Evolutionary conservation across 148 eudicot species (phyloP).

Genomic region (Fallopia convolvulus): DNA sequence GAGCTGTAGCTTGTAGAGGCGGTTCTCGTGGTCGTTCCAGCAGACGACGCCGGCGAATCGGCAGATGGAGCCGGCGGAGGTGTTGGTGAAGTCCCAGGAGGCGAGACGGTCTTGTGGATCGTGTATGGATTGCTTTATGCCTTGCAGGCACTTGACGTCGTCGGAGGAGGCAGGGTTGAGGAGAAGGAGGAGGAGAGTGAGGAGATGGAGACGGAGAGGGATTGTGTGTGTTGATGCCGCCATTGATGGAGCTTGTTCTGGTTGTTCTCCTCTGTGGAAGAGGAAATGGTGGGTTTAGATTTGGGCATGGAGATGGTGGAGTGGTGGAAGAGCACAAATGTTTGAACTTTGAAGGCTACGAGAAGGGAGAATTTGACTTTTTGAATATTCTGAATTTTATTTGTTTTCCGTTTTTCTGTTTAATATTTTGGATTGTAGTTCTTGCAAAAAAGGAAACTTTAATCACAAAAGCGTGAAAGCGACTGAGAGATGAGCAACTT

Average conservation of each 20-base stretch:
- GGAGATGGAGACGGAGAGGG: slow-evolving; percentile 1
- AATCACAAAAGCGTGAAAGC: neutral
- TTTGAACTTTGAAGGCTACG: neutral
- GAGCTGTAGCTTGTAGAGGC: slow-evolving; percentile 42
- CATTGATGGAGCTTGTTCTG: neutral
- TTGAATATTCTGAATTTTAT: neutral
- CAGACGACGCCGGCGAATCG: slow-evolving; percentile 48
- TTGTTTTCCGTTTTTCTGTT: neutral
- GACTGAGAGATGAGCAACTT: neutral
- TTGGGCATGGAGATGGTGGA: neutral
- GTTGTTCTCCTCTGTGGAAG: neutral
- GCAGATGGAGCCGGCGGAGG: slow-evolving; percentile 51
- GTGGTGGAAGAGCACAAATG: neutral
- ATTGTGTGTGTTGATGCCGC: slow-evolving; percentile 9
- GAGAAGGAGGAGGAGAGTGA: neutral
- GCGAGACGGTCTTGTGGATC: slow-evolving; percentile 33
- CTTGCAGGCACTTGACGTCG: slow-evolving; percentile 55
- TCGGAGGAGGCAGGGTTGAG: slow-evolving; percentile 28
- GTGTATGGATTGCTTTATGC: slow-evolving; percentile 27
- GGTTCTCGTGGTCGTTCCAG: slow-evolving; percentile 76
- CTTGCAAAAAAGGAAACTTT: neutral
- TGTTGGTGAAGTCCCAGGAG: slow-evolving; percentile 51
- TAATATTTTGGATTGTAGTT: neutral
- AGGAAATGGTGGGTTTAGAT: neutral
- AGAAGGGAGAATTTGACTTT: neutral